Conservation (phyloP, 345 rosid species). For the Eutrema yunnanense region DNA sequence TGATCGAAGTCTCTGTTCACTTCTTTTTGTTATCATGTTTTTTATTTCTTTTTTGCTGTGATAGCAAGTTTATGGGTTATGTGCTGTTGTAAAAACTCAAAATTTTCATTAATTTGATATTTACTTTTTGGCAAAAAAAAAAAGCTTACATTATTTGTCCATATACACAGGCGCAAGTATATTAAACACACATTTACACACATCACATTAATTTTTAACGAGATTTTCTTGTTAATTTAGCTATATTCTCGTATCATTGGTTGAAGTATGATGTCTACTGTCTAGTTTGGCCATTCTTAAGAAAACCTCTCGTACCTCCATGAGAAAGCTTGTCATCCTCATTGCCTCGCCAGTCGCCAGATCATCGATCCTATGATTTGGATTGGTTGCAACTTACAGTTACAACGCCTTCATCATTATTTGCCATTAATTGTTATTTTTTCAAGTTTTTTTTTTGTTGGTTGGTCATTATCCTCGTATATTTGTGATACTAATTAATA, state of each 20-base stretch:
- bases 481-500: neutral
- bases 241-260: neutral
- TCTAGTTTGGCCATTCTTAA: neutral
- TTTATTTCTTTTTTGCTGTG: too few species aligned
- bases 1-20: too few species aligned
- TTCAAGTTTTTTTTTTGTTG: neutral
- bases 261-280: neutral
- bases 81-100: too few species aligned
- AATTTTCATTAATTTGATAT: too few species aligned
- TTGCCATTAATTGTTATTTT: neutral
- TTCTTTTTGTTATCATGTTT: too few species aligned
- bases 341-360: neutral
- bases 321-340: neutral
- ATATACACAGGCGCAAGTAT: neutral
- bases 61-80: too few species aligned
- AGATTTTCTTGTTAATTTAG: neutral
- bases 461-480: neutral
- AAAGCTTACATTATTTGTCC: neutral
- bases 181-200: neutral
- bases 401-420: neutral
- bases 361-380: neutral
- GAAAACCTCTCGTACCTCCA: neutral
- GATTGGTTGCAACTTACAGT: neutral
- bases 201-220: neutral
- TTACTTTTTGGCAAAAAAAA: too few species aligned